phyloP scores from a whole-genome alignment of 768 basidiomycete genomes.

The Hysterangium stoloniferum region DNA sequence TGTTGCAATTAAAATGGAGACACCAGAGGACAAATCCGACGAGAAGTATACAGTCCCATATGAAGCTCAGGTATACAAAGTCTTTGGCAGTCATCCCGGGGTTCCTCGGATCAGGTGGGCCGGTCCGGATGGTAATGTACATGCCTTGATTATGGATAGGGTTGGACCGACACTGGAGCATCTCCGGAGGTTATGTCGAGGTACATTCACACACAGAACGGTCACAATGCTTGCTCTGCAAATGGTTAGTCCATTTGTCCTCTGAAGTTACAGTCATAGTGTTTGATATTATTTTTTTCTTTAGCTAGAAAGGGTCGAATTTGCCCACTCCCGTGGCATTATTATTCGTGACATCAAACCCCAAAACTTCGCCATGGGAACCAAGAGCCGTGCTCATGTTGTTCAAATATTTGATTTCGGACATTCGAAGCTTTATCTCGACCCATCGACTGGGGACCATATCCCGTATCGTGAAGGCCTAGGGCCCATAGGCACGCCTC shows the following conservation, averaged over 20 bases:
- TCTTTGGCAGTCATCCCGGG: constrained; percentile 13
- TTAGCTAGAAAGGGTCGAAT: constrained; percentile 16
- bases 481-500: constrained; percentile 13
- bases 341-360: constrained; percentile 21
- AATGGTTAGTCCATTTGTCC: constrained; percentile 14
- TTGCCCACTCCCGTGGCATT: constrained; percentile 15
- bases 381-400: background rate
- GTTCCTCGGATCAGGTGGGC: constrained; percentile 13
- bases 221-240: constrained; percentile 20
- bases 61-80: constrained; percentile 17
- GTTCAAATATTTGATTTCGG: constrained; percentile 24
- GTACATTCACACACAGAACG: constrained; percentile 16
- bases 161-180: constrained; percentile 18
- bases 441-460: constrained; percentile 14
- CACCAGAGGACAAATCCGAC: no score
- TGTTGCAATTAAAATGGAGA: no score
- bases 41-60: no score
- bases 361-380: constrained; percentile 18
- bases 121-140: constrained; percentile 12
- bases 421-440: constrained; percentile 10
- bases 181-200: constrained; percentile 15
- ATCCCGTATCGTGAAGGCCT: constrained; percentile 14
- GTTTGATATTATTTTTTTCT: background rate
- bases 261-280: background rate
- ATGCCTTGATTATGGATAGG: constrained; percentile 18